phyloP scores from a whole-genome alignment of 2,329 filamentous ascomycete genomes.

The Trichocomaceae sp. region DNA sequence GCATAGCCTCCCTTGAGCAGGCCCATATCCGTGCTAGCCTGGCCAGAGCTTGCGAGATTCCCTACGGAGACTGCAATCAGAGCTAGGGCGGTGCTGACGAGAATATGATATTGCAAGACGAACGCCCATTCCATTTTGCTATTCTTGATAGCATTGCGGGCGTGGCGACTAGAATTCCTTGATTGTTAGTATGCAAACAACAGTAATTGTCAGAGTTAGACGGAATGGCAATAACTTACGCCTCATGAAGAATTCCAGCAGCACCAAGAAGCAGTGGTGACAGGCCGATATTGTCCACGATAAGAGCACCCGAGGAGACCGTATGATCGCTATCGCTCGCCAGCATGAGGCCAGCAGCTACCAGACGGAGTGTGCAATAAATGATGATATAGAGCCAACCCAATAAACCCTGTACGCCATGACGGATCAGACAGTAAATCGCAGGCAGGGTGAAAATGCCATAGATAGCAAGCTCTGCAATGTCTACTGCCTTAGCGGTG shows the following conservation, averaged over 20 bases:
- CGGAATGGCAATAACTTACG: background rate
- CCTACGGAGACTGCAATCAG: constrained; percentile 6
- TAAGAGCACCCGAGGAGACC: background rate
- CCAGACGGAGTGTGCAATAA: constrained; percentile 7
- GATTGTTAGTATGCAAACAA: background rate
- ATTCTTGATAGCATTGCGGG: constrained; percentile 2
- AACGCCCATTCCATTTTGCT: constrained; percentile 8
- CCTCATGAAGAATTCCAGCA: constrained; percentile 8
- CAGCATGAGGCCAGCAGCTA: constrained; percentile 7
- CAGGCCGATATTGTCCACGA: constrained; percentile 11
- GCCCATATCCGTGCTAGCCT: background rate
- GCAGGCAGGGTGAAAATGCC: background rate
- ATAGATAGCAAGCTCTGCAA: constrained; percentile 7
- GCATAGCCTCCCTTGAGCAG: constrained; percentile 9
- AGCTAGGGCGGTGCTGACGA: constrained; percentile 8
- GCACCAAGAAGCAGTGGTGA: constrained; percentile 6
- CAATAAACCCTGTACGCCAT: constrained; percentile 1
- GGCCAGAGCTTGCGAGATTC: background rate
- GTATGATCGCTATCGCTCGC: background rate
- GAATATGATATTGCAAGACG: constrained; percentile 11
- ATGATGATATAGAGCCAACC: constrained; percentile 7
- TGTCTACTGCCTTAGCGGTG: background rate
- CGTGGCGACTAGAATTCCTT: background rate
- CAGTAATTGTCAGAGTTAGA: background rate
- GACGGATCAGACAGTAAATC: constrained; percentile 5